Conservation (phyloP, 2,329 filamentous ascomycete genomes). For the Neofusicoccum sp. region DNA sequence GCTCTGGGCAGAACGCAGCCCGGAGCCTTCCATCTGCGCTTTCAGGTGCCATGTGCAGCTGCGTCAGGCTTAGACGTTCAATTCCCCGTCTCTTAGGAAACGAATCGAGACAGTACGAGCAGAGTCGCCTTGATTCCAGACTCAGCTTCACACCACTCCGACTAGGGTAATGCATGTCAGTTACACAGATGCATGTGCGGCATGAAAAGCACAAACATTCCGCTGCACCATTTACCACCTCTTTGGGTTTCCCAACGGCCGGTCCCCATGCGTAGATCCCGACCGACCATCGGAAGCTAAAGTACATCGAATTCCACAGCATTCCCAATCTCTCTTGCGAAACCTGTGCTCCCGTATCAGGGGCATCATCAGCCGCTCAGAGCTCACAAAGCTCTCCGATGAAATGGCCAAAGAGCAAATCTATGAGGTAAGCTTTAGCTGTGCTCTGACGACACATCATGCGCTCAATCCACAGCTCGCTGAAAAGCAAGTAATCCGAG, state of each 20-base stretch:
- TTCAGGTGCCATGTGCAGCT: neutral
- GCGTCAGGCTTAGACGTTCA: neutral
- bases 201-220: neutral
- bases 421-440: neutral
- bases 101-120: neutral
- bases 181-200: neutral
- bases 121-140: neutral
- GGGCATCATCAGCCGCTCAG: neutral
- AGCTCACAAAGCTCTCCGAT: no score
- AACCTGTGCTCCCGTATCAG: neutral
- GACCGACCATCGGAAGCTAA: neutral
- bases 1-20: no score
- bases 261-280: neutral
- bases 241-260: neutral
- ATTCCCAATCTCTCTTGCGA: neutral
- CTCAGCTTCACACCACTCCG: neutral
- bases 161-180: neutral
- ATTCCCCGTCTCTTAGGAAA: neutral
- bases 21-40: neutral
- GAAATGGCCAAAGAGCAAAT: neutral
- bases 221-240: neutral
- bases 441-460: neutral
- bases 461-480: neutral
- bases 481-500: conserved; percentile 8
- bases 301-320: neutral